These are phyloP conservation scores for Scenedesmus sp. DNA, from an alignment of 163 green algal species.

Conservation along the genomic window DNA sequence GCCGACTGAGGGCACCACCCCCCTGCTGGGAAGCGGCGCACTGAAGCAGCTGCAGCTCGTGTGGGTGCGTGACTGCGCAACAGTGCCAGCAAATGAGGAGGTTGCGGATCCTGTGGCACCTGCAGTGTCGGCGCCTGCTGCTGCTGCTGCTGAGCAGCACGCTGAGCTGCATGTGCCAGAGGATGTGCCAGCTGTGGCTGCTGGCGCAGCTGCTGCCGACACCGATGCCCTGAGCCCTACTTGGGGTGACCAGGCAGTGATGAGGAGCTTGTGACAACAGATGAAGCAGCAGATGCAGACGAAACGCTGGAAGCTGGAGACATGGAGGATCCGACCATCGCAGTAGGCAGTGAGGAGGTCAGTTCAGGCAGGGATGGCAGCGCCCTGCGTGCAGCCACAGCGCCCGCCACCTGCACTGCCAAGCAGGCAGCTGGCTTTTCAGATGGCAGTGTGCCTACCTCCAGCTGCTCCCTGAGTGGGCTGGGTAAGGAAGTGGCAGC, in stretches of 20 bases:
- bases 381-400: not conserved
- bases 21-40: not conserved
- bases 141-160: not conserved
- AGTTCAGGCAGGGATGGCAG: not conserved
- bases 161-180: not conserved
- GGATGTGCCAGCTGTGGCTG: not conserved
- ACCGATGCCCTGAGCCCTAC: not conserved
- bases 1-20: not conserved
- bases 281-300: not conserved
- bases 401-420: not conserved
- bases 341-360: not conserved
- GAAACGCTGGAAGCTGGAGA: not conserved
- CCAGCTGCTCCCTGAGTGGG: not conserved
- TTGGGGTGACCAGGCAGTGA: not conserved
- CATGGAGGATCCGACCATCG: not conserved
- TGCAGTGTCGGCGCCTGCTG: not conserved
- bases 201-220: not conserved
- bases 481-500: not conserved
- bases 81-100: not conserved
- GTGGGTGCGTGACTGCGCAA: not conserved
- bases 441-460: not conserved
- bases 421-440: not conserved
- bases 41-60: slow-evolving; percentile 8
- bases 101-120: not conserved
- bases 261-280: not conserved